phyloP scores from a whole-genome alignment of 805 yeast species.

The Hanseniaspora meyeri region DNA sequence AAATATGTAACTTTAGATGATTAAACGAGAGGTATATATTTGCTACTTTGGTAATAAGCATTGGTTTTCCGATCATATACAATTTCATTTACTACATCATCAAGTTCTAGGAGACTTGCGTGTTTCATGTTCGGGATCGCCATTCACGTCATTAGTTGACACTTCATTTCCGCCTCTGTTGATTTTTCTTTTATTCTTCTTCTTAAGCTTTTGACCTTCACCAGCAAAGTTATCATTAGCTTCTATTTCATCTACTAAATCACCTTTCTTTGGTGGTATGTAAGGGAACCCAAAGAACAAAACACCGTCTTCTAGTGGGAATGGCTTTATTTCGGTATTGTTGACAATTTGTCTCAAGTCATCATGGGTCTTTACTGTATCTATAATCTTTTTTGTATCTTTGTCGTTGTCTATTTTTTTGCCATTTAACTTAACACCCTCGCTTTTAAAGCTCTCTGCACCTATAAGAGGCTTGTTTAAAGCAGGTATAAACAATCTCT shows the following conservation, averaged over 20 bases:
- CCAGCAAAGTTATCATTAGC: constrained; percentile 37
- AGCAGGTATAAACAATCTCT: constrained; percentile 21
- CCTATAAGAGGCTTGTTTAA: constrained; percentile 1
- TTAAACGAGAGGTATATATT: neutral
- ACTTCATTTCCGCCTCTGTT: constrained; percentile 40
- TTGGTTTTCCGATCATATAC: neutral
- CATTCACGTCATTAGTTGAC: constrained; percentile 51
- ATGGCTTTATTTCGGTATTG: constrained; percentile 47
- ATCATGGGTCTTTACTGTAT: neutral
- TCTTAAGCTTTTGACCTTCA: constrained; percentile 64
- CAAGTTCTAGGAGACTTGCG: constrained; percentile 3
- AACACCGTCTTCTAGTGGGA: constrained; percentile 70
- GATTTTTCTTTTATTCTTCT: constrained; percentile 57
- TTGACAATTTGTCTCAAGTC: neutral
- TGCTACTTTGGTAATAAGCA: neutral
- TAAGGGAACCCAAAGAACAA: constrained; percentile 89
- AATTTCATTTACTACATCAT: neutral
- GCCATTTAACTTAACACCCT: constrained; percentile 10
- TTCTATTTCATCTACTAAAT: constrained; percentile 18
- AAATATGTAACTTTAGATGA: constrained; percentile 10
- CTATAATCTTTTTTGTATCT: neutral
- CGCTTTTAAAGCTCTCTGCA: neutral
- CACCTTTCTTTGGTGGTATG: constrained; percentile 29
- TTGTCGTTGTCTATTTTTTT: neutral
- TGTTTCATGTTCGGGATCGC: constrained; percentile 2